Evolutionary conservation across 768 basidiomycete species (phyloP).

Genomic region (Mycena filopes): DNA sequence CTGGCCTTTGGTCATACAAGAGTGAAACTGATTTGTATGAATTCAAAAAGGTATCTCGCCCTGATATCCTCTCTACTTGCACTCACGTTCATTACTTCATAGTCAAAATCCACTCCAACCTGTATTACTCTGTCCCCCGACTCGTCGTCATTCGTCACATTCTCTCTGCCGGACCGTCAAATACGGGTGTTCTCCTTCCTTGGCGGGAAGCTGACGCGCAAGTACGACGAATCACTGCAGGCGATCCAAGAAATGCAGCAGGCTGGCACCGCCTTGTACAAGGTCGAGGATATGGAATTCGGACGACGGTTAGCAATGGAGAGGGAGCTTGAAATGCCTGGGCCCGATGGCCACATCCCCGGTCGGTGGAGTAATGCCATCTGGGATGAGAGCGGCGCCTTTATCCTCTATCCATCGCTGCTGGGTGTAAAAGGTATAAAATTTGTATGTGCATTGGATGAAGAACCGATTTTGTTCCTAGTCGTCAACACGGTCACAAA

Average conservation of each 20-base stretch:
- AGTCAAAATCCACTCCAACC: slow-evolving; percentile 94
- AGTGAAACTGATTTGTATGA: slow-evolving; percentile 94
- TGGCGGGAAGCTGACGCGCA: slow-evolving; percentile 87
- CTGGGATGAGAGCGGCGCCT: slow-evolving; percentile 99
- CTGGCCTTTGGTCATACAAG: slow-evolving; percentile 90
- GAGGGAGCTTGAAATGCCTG: slow-evolving; percentile 87
- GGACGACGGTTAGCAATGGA: slow-evolving; percentile 95
- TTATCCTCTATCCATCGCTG: slow-evolving; percentile 92
- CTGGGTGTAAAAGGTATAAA: slow-evolving; percentile 91
- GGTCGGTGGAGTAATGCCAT: slow-evolving; percentile 88
- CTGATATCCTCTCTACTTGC: not conserved
- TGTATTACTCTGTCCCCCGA: slow-evolving; percentile 93
- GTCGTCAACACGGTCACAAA: slow-evolving; percentile 97
- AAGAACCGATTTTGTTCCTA: slow-evolving; percentile 41
- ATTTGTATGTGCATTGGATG: not conserved
- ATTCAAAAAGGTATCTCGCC: slow-evolving; percentile 86
- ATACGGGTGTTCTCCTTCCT: slow-evolving; percentile 94
- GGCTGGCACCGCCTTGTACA: slow-evolving; percentile 91
- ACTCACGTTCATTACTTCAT: slow-evolving; percentile 13
- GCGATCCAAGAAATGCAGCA: slow-evolving; percentile 99
- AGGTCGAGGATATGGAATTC: slow-evolving; percentile 99
- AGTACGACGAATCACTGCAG: slow-evolving; percentile 93
- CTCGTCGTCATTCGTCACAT: slow-evolving; percentile 89
- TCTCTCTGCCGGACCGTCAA: slow-evolving; percentile 93
- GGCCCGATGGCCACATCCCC: slow-evolving; percentile 75